phyloP scores from a whole-genome alignment of 2,329 filamentous ascomycete genomes.

The Cladophialophora immunda region DNA sequence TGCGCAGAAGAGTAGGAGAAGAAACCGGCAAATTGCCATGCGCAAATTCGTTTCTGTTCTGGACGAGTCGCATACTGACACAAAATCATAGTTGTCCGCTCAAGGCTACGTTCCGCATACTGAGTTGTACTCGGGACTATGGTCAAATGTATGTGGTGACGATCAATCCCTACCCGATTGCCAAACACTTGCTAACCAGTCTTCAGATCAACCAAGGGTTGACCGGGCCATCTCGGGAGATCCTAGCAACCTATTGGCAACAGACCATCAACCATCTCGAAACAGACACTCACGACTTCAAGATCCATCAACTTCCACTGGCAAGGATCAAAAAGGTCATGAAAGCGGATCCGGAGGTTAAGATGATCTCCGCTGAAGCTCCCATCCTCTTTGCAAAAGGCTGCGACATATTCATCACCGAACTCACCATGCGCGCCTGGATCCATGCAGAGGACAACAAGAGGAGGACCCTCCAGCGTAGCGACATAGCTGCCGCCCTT shows the following conservation, averaged over 20 bases:
- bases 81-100: slow-evolving; percentile 73
- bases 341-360: slow-evolving; percentile 99
- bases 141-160: slow-evolving; percentile 82
- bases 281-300: slow-evolving; percentile 96
- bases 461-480: slow-evolving; percentile 90
- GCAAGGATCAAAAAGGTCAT: slow-evolving; percentile 99
- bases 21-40: not conserved
- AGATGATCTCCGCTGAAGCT: slow-evolving; percentile 99
- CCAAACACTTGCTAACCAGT: not conserved
- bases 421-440: slow-evolving; percentile 99
- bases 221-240: slow-evolving; percentile 91
- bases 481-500: slow-evolving; percentile 93
- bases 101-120: slow-evolving; percentile 87
- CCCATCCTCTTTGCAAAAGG: slow-evolving; percentile 98
- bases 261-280: slow-evolving; percentile 97
- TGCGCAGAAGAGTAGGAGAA: not conserved
- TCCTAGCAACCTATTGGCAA: slow-evolving; percentile 98
- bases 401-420: slow-evolving; percentile 98
- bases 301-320: slow-evolving; percentile 93
- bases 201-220: slow-evolving; percentile 92
- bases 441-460: slow-evolving; percentile 99
- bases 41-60: not conserved
- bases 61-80: slow-evolving; percentile 48
- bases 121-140: slow-evolving; percentile 91
- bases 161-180: not conserved